These are phyloP conservation scores for Staphylotrichum longicolle DNA, from an alignment of 495 filamentous ascomycete genomes.

Conservation along the genomic window DNA sequence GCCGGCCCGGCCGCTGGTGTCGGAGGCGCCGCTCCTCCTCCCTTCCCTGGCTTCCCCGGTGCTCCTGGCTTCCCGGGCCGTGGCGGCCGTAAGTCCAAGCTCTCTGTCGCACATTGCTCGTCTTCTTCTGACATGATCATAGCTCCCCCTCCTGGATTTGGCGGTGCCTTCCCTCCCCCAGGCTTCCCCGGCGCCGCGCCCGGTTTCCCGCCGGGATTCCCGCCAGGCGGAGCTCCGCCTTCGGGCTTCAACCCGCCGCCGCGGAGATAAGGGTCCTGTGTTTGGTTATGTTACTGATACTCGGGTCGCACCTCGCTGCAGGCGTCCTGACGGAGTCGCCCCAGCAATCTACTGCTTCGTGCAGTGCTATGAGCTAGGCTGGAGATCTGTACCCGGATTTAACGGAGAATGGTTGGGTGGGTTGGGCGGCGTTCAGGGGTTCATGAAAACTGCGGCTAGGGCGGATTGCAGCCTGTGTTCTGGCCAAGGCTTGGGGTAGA, in stretches of 20 bases:
- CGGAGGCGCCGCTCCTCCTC: constrained; percentile 73
- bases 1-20: constrained; percentile 87
- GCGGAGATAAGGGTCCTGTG: constrained; percentile 55
- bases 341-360: constrained; percentile 13
- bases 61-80: constrained; percentile 73
- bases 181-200: constrained; percentile 50
- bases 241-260: constrained; percentile 68
- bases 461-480: constrained; percentile 16
- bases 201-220: constrained; percentile 51
- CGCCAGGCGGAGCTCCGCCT: constrained; percentile 50
- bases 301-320: constrained; percentile 14
- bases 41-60: constrained; percentile 65
- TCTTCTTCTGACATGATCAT: constrained; percentile 10
- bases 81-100: constrained; percentile 63
- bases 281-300: constrained; percentile 27
- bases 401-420: constrained; percentile 24
- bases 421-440: constrained; percentile 34
- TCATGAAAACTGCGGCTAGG: constrained; percentile 23
- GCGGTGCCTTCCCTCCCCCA: constrained; percentile 46
- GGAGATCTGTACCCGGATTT: constrained; percentile 23
- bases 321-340: constrained; percentile 4
- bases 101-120: not conserved
- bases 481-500: constrained; percentile 6
- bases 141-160: constrained; percentile 65
- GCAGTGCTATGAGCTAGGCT: constrained; percentile 5